Conservation (phyloP, 2,329 filamentous ascomycete species). For the Emydomyces testavorans region DNA sequence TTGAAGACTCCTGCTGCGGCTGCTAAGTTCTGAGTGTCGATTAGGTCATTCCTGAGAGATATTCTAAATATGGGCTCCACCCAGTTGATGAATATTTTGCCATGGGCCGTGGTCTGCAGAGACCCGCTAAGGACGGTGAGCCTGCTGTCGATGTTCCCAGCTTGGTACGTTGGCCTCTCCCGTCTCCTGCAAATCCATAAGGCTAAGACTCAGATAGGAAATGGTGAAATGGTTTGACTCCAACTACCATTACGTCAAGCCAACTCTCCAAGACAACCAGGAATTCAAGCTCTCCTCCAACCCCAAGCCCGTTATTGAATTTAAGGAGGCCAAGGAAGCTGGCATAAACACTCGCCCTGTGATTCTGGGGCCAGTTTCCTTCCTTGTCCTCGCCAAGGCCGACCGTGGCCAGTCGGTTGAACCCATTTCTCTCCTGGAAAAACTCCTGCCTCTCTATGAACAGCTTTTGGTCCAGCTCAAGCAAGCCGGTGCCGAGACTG, state of each 20-base stretch:
- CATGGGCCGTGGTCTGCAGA: constrained; percentile 98
- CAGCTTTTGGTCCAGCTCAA: constrained; percentile 89
- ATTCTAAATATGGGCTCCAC: constrained; percentile 79
- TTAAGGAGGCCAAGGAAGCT: constrained; percentile 94
- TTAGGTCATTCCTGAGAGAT: constrained; percentile 81
- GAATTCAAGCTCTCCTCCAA: constrained; percentile 76
- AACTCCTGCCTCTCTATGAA: constrained; percentile 88
- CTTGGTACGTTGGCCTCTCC: constrained; percentile 44
- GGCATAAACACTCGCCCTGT: constrained; percentile 89
- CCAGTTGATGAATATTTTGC: constrained; percentile 95
- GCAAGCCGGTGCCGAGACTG: constrained; percentile 85
- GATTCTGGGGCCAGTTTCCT: constrained; percentile 88
- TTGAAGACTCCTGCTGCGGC: not conserved
- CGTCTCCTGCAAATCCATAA: not conserved
- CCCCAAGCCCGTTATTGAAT: constrained; percentile 91
- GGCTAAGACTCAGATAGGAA: constrained; percentile 44
- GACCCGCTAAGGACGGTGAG: constrained; percentile 46
- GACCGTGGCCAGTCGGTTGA: constrained; percentile 88
- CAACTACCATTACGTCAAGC: constrained; percentile 99
- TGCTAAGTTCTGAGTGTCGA: not conserved
- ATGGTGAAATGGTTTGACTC: constrained; percentile 99
- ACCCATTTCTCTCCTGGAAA: constrained; percentile 85
- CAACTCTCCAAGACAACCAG: constrained; percentile 93
- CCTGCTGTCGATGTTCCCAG: constrained; percentile 69
- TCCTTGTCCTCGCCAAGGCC: constrained; percentile 95